Base-by-base conservation (phyloP, 2,329 filamentous ascomycete species). In the Clonostachys rhizophaga region DNA sequence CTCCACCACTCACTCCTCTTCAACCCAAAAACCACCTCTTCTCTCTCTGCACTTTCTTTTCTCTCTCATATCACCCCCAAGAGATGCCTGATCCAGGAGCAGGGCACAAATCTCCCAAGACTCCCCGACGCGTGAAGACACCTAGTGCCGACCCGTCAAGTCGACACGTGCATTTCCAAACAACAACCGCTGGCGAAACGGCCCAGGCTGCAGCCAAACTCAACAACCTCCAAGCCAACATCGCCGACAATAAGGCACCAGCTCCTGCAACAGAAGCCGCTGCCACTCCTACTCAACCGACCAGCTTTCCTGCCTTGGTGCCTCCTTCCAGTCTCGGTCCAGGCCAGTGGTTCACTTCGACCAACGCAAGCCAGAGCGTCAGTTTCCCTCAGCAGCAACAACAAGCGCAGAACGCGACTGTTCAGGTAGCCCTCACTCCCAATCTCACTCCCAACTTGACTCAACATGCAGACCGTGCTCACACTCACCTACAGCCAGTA, bases 331-430 rank as follows among this genome's bases (percentile, higher is more conserved):
- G 40, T 35, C 16, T 13, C 6, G 45, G 39, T 17, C 40, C 36
- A 39, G 47, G 43, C 30, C 42, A 11, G 11, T 45, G 47, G 47
- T 35, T 39, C 52, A 65, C 61, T 48, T 58, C 63, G 47, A 55
- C 54, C 52, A 58, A 66, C 42, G 64, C 65, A 14, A 59, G 58
- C 20, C 60, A 61, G 53, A 67, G 61, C 49, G 49, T 64, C 48
- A 54, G 48, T 18, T 49, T n/a, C 7, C 36, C 36, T 5, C 36
- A 39, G 36, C 14, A 39, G 36, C 14, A n/a, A n/a, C 18, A 49
- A 30, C 24, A 30, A 30, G 24, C 24, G 24, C 24, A 30, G 9
- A 9, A 10, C 24, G 24, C 24, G 24, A 30, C 24, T 30, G 24
- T 30, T 30, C 24, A 30, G 24, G 24, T 30, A 10, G 9, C 24